Percentiles rank a stretch among this genome's conserved stretches.
These are phyloP conservation scores for Pseudogymnoascus sp. DNA, from an alignment of 2,329 filamentous ascomycete genomes.

Conservation along the genomic window DNA sequence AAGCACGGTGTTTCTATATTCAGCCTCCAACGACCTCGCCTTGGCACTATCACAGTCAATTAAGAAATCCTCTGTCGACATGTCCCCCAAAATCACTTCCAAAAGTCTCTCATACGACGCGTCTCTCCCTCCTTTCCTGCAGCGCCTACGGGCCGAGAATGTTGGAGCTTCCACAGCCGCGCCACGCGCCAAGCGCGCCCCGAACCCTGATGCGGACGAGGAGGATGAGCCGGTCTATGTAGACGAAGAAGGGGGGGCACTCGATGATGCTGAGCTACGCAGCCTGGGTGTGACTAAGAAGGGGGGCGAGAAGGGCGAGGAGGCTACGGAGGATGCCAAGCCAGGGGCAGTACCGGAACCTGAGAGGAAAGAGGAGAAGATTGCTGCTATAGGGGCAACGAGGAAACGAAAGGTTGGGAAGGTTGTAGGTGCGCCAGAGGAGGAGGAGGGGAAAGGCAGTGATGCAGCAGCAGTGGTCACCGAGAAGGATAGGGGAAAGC, in stretches of 20 bases:
- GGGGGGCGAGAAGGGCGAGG: conserved; percentile 14
- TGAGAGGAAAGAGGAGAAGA: conserved; percentile 29
- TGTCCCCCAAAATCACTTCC: conserved; percentile 53
- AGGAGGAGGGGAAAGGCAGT: conserved; percentile 14
- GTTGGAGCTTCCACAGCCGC: conserved; percentile 31
- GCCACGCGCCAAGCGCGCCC: conserved; percentile 38
- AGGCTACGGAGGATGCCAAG: conserved; percentile 15
- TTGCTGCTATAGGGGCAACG: conserved; percentile 37
- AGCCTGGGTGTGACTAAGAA: background rate
- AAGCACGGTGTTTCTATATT: background rate
- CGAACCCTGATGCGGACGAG: conserved; percentile 59
- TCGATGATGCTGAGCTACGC: conserved; percentile 17
- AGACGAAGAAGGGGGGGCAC: conserved; percentile 62
- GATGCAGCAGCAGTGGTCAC: conserved; percentile 12
- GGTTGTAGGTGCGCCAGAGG: conserved; percentile 34
- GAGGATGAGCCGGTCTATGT: conserved; percentile 72
- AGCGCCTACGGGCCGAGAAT: conserved; percentile 47
- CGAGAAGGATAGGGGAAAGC: conserved; percentile 13
- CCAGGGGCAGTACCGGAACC: background rate
- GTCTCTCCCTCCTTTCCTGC: conserved; percentile 54
- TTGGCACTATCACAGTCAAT: background rate
- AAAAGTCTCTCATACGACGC: conserved; percentile 63
- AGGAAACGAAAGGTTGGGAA: conserved; percentile 51
- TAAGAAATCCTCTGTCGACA: background rate
- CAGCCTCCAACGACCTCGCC: background rate